Evolutionary conservation across 1,284 basidiomycete genomes (phyloP).

Genomic region (Cryptococcus neoformans): DNA sequence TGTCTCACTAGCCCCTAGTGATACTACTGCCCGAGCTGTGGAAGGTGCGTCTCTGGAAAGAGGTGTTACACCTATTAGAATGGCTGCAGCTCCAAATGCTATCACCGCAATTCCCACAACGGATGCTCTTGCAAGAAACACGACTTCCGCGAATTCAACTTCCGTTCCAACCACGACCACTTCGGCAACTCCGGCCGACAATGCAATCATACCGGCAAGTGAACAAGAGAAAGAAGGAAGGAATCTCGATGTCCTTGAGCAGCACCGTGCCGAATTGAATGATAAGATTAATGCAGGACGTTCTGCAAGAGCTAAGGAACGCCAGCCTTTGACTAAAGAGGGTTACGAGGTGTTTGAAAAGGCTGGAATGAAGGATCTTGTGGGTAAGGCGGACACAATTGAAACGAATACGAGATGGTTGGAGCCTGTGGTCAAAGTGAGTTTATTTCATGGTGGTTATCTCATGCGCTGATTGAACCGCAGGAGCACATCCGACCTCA

Average conservation of each 20-base stretch:
- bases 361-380: slow-evolving; percentile 21
- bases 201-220: too few relatives aligned
- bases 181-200: too few relatives aligned
- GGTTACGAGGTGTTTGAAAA: slow-evolving; percentile 22
- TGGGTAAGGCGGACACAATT: slow-evolving; percentile 27
- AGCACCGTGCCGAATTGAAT: slow-evolving; percentile 5
- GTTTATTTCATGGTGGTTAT: background rate
- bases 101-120: too few relatives aligned
- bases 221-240: background rate
- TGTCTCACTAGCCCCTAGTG: background rate
- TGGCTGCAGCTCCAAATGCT: background rate
- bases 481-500: slow-evolving; percentile 35
- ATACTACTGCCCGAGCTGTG: background rate
- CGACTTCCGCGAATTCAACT: too few relatives aligned
- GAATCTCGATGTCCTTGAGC: background rate
- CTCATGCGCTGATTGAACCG: background rate
- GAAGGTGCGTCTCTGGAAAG: background rate
- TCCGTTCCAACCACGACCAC: too few relatives aligned
- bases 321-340: slow-evolving; percentile 7
- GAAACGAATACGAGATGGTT: slow-evolving; percentile 34
- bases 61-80: background rate
- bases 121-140: too few relatives aligned
- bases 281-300: slow-evolving; percentile 8
- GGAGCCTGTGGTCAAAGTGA: slow-evolving; percentile 41
- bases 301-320: background rate